Conservation (phyloP, 305 asterid genomes). For the Withania somnifera region DNA sequence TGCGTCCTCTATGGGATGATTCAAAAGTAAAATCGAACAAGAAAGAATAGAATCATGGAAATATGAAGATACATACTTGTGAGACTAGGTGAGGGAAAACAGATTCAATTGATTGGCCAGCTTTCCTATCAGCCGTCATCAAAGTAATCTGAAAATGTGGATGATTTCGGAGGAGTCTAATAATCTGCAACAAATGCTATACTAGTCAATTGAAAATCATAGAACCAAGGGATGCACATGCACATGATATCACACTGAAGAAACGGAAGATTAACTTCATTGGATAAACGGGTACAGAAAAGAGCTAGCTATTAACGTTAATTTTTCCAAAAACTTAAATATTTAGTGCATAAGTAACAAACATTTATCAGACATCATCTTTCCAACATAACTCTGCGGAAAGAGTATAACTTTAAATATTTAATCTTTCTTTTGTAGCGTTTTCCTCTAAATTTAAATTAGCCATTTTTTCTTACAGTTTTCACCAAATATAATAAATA, state of each 20-base stretch:
- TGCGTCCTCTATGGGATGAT: neutral
- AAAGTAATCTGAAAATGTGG: conserved; percentile 58
- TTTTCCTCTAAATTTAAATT: too few relatives aligned
- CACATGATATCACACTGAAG: neutral
- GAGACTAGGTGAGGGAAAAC: conserved; percentile 81
- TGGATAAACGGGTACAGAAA: neutral
- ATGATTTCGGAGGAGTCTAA: conserved; percentile 72
- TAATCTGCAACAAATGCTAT: conserved; percentile 37
- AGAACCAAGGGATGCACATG: neutral
- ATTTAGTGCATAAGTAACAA: neutral
- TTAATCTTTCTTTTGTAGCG: too few relatives aligned
- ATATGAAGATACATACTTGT: conserved; percentile 31
- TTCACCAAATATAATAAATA: too few relatives aligned
- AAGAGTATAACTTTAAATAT: neutral
- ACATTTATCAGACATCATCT: neutral
- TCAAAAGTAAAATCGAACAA: neutral
- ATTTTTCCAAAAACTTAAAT: too few relatives aligned
- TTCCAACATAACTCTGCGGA: neutral
- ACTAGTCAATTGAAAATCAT: neutral
- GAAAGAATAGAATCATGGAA: neutral
- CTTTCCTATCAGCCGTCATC: conserved; percentile 94
- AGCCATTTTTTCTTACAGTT: too few relatives aligned
- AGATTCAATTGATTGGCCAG: conserved; percentile 80
- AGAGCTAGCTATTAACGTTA: neutral
- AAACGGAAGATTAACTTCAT: neutral